Evolutionary conservation across 2,329 filamentous ascomycete species (phyloP), one percentile per base, ranked within the genome.

Genomic region (Pseudocercospora macadamiae): DNA sequence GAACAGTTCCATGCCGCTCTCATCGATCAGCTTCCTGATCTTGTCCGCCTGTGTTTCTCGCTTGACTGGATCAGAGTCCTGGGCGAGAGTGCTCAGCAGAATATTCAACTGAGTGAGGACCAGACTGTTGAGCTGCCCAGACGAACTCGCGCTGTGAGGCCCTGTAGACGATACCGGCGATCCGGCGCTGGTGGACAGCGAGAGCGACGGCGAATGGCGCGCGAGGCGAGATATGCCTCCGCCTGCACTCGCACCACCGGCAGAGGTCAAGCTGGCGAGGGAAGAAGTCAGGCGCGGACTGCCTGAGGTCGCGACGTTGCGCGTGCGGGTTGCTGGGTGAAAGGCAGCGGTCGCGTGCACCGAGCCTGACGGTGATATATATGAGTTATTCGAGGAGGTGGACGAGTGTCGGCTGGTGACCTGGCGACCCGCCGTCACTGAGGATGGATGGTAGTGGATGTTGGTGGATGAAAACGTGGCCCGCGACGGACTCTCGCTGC

Each of bases 1-100:
- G 76, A 93, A 97, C 74, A 97, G 92, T 83, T 99, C 96, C 93
- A 99, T 99, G 74, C 93, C 93, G 92, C 96, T 89, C 71, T 93
- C 93, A 86, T 96, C 89, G 80, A 97, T 89, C 75, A 97, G 87
- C 90, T 96, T 96, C 76, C 88, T 87, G 71, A 99, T 89, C 80
- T 96, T 93, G 71, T 96, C 91, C 72, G 87, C 88, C 79, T 96
- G 93, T 66, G 88, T 83, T 76, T 96, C 91, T 89, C 91, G 96
- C 90, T 96, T 96, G 71, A 86, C 85, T 72, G 88, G 86, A 73
- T 90, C 92, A 79, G 92, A 92, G 75, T 96, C 93, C 80, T 97
- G 92, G 76, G 95, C 97, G 73, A 97, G 89, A 30, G 91, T 92
- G 79, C 93, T 95, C 66, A 99, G 84, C 58, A 99, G 85, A 65